These are phyloP conservation scores for Mycena floridula DNA, from an alignment of 768 basidiomycete species.

Conservation along the genomic window DNA sequence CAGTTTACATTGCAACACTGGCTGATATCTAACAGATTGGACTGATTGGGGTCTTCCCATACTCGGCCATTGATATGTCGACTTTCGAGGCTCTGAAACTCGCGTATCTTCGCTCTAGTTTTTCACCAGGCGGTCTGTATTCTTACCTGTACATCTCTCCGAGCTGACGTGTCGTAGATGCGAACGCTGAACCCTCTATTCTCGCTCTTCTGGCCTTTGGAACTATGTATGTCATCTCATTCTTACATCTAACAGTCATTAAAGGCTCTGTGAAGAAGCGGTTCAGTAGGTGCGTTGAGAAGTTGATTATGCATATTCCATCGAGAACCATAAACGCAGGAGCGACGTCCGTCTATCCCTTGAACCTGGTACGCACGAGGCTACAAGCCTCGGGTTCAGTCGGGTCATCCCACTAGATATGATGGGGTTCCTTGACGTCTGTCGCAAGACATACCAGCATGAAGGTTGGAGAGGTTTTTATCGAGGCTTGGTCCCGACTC, in stretches of 20 bases:
- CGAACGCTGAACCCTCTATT: constrained; percentile 65
- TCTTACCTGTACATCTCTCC: no score
- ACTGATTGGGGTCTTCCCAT: constrained; percentile 95
- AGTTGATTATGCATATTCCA: no score
- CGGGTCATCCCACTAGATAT: constrained; percentile 90
- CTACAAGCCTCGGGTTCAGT: constrained; percentile 94
- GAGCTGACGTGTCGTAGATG: no score
- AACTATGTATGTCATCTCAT: constrained; percentile 88
- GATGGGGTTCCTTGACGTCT: constrained; percentile 85
- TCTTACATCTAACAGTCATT: no score
- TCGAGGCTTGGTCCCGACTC: constrained; percentile 83
- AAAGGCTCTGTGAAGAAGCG: no score
- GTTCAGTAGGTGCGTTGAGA: no score
- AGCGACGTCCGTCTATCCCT: constrained; percentile 88
- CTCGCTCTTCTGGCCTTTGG: constrained; percentile 86
- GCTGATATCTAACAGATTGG: constrained; percentile 61
- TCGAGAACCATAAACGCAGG: no score
- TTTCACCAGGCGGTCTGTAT: no score
- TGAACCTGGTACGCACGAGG: constrained; percentile 89
- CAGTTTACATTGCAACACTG: constrained; percentile 8
- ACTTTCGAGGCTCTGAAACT: constrained; percentile 96
- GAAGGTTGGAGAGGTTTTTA: constrained; percentile 97
- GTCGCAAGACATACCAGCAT: constrained; percentile 65
- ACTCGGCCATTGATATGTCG: constrained; percentile 95
- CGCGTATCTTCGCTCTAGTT: constrained; percentile 81